phyloP scores from a whole-genome alignment of 768 basidiomycete genomes.

The Calocybe indica region DNA sequence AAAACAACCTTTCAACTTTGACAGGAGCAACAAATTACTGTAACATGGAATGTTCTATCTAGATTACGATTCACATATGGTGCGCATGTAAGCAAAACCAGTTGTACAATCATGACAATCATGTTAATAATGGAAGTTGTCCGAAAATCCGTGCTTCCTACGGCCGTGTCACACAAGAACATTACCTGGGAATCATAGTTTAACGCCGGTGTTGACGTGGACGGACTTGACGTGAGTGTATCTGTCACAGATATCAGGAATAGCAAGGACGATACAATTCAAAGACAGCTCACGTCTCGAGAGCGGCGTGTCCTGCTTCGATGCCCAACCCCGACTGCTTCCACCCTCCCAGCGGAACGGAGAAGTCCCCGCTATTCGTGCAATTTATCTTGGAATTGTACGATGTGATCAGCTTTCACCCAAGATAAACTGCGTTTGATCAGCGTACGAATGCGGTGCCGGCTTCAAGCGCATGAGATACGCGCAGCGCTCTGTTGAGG shows the following conservation, averaged over 20 bases:
- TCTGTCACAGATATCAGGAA: constrained; percentile 16
- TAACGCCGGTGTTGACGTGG: constrained; percentile 7
- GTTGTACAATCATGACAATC: too few species aligned
- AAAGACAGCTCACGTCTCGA: constrained; percentile 35
- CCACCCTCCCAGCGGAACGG: constrained; percentile 66
- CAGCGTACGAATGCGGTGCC: constrained; percentile 53
- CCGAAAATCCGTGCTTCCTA: too few species aligned
- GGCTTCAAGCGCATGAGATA: constrained; percentile 61
- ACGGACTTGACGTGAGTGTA: constrained; percentile 59
- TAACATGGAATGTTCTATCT: too few species aligned
- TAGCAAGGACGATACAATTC: not conserved
- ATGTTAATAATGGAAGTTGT: too few species aligned
- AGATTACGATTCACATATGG: too few species aligned
- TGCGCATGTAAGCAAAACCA: too few species aligned
- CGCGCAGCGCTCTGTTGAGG: constrained; percentile 55
- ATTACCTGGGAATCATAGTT: not conserved
- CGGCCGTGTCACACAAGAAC: too few species aligned
- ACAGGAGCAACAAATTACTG: too few species aligned
- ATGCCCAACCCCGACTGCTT: constrained; percentile 71
- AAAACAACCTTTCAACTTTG: too few species aligned
- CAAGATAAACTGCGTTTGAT: constrained; percentile 8
- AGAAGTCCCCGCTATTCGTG: constrained; percentile 34
- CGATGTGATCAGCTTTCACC: not conserved
- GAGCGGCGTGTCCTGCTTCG: constrained; percentile 62
- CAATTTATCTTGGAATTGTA: constrained; percentile 33